phyloP scores from a whole-genome alignment of 495 filamentous ascomycete genomes.

The Jackrogersella multiformis region DNA sequence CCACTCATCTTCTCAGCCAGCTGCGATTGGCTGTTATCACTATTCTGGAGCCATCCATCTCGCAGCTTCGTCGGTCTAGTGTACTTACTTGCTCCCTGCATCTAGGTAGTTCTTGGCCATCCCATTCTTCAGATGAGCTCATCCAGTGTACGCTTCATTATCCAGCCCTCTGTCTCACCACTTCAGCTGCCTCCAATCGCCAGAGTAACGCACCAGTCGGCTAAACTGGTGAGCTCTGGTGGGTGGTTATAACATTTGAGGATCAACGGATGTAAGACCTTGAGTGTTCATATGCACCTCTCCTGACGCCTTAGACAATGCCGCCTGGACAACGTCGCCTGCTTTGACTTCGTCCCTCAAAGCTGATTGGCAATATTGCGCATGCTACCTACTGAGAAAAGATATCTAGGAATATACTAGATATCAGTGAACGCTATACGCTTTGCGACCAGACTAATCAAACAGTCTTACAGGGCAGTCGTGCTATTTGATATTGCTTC shows the following conservation, averaged over 20 bases:
- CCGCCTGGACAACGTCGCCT: slow-evolving; percentile 8
- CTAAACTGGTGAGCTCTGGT: slow-evolving; percentile 21
- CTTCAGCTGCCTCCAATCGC: slow-evolving; percentile 31
- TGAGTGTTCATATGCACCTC: slow-evolving; percentile 25
- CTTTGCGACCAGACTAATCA: slow-evolving; percentile 8
- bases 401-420: slow-evolving; percentile 10
- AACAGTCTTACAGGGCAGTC: slow-evolving; percentile 20
- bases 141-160: slow-evolving; percentile 13
- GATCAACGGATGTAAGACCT: slow-evolving; percentile 7
- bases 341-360: not conserved
- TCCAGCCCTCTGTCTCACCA: slow-evolving; percentile 27
- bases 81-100: no score
- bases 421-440: not conserved
- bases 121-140: slow-evolving; percentile 33
- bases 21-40: slow-evolving; percentile 28
- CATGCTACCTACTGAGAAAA: slow-evolving; percentile 13
- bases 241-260: slow-evolving; percentile 9
- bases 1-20: slow-evolving; percentile 10
- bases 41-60: slow-evolving; percentile 34
- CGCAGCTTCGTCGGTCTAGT: slow-evolving; percentile 28
- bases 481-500: slow-evolving; percentile 15
- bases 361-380: slow-evolving; percentile 11
- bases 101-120: slow-evolving; percentile 20
- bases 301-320: slow-evolving; percentile 25
- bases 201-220: slow-evolving; percentile 33